These are phyloP conservation scores for Leccinellum rugosiceps DNA, from an alignment of 768 basidiomycete genomes.

Conservation along the genomic window DNA sequence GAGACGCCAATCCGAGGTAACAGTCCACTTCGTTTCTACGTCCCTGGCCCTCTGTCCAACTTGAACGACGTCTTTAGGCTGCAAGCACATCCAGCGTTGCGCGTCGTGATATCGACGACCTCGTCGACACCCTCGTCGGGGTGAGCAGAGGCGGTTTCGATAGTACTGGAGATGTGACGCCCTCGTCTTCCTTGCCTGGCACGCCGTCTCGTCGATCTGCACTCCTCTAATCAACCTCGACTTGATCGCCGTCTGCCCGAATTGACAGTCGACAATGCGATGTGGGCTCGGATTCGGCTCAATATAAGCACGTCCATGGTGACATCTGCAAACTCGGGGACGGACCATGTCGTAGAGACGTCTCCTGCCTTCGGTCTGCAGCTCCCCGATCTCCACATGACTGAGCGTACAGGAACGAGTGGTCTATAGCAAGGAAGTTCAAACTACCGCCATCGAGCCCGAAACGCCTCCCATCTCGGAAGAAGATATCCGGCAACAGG, in stretches of 20 bases:
- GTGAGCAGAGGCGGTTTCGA: conserved; percentile 48
- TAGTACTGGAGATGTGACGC: conserved; percentile 60
- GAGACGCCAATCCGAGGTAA: conserved; percentile 28
- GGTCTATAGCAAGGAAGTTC: conserved; percentile 81
- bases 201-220: conserved; percentile 52
- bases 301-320: conserved; percentile 42
- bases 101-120: conserved; percentile 64
- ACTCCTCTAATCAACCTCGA: conserved; percentile 35
- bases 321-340: conserved; percentile 50
- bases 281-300: conserved; percentile 42
- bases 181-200: conserved; percentile 67
- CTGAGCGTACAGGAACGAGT: conserved; percentile 58
- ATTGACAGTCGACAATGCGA: conserved; percentile 74
- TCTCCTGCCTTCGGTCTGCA: not conserved
- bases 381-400: not conserved
- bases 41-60: conserved; percentile 1
- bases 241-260: conserved; percentile 52
- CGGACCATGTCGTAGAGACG: conserved; percentile 66
- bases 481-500: conserved; percentile 71
- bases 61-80: conserved; percentile 28
- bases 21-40: not conserved
- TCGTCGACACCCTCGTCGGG: conserved; percentile 57
- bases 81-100: conserved; percentile 39
- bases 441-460: conserved; percentile 65
- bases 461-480: conserved; percentile 53